Evolutionary conservation across 805 yeast species (phyloP).

Genomic region (Pichia membranifaciens): DNA sequence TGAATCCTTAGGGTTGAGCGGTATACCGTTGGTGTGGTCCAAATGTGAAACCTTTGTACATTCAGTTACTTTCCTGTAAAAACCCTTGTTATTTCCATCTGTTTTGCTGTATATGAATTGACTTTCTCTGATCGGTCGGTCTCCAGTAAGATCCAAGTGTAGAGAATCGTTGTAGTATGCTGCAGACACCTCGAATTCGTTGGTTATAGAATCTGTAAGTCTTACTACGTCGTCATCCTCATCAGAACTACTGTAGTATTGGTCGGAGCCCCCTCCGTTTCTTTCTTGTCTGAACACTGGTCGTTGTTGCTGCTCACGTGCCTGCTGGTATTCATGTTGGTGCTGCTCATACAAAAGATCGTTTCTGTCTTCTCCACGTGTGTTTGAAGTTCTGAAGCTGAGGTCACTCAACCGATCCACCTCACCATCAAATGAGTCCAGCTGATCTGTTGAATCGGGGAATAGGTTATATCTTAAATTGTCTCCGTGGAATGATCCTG

Average conservation of each 20-base stretch:
- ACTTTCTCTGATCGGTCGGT: neutral
- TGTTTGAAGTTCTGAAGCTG: neutral
- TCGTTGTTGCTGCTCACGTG: too few species aligned
- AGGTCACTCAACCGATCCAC: constrained; percentile 3
- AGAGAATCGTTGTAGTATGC: neutral
- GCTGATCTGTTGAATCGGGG: constrained; percentile 3
- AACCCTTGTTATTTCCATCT: neutral
- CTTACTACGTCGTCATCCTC: too few species aligned
- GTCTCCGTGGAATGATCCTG: constrained; percentile 5
- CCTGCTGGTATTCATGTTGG: too few species aligned
- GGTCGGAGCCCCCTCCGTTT: too few species aligned
- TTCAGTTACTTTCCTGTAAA: neutral
- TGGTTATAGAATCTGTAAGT: too few species aligned
- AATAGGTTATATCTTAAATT: neutral
- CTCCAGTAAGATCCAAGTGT: neutral
- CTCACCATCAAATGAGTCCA: constrained; percentile 5
- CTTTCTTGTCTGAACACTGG: too few species aligned
- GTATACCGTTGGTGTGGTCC: neutral
- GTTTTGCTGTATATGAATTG: neutral
- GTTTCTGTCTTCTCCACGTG: neutral
- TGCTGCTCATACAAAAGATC: neutral
- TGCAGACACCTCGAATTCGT: too few species aligned
- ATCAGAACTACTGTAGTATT: too few species aligned
- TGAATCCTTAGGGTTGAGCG: constrained; percentile 4
- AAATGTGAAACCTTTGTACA: neutral